Evolutionary conservation across 1,284 basidiomycete species (phyloP).

Genomic region (Agaricales sp.): DNA sequence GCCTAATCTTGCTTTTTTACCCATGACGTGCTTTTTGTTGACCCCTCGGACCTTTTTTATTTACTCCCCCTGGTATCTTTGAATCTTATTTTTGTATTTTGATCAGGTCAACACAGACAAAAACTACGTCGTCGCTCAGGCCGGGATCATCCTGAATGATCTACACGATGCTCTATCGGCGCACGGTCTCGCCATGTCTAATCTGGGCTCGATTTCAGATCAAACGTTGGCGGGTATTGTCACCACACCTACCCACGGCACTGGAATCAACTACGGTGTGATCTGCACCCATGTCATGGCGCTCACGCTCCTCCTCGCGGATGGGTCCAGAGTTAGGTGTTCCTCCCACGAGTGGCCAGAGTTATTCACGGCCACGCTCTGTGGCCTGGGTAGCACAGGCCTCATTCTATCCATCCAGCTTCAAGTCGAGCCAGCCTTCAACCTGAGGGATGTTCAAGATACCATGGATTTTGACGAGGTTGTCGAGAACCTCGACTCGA

Average conservation of each 20-base stretch:
- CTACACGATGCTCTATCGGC: slow-evolving; percentile 61
- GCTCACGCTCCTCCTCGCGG: slow-evolving; percentile 65
- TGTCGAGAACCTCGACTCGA: slow-evolving; percentile 38
- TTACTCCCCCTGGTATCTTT: slow-evolving; percentile 10
- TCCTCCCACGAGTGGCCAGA: slow-evolving; percentile 54
- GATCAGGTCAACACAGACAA: slow-evolving; percentile 65
- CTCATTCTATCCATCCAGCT: slow-evolving; percentile 77
- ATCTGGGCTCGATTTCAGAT: slow-evolving; percentile 94
- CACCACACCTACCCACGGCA: slow-evolving; percentile 93
- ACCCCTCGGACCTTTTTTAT: slow-evolving; percentile 16
- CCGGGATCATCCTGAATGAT: slow-evolving; percentile 70
- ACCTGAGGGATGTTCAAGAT: slow-evolving; percentile 70
- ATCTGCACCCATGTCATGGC: slow-evolving; percentile 78
- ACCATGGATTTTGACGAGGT: slow-evolving; percentile 60
- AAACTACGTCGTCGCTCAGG: slow-evolving; percentile 60
- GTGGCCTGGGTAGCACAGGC: slow-evolving; percentile 90
- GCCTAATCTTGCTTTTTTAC: slow-evolving; percentile 16
- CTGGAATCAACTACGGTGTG: slow-evolving; percentile 74
- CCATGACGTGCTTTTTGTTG: slow-evolving; percentile 12
- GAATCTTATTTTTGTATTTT: slow-evolving; percentile 6
- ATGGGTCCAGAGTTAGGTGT: slow-evolving; percentile 61
- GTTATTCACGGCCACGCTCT: slow-evolving; percentile 87
- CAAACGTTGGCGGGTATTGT: slow-evolving; percentile 93
- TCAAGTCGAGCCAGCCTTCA: slow-evolving; percentile 76
- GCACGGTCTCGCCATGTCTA: slow-evolving; percentile 79